phyloP scores from a whole-genome alignment of 2,329 filamentous ascomycete species.

The Pestalotiopsis fici region DNA sequence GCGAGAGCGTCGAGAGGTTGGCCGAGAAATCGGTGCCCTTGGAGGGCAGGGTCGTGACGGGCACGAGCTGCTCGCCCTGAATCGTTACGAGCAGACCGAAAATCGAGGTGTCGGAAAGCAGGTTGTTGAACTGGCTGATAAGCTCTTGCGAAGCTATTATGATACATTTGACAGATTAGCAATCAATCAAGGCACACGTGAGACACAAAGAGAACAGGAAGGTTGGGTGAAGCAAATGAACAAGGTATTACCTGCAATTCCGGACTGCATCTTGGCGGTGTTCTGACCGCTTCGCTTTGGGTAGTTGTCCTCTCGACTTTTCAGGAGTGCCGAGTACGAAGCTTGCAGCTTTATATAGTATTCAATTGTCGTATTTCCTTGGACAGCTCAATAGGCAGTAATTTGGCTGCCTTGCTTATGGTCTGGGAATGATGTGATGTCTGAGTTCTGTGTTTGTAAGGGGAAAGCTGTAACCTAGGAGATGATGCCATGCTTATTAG shows the following conservation, averaged over 20 bases:
- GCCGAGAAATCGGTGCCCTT: slow-evolving; percentile 58
- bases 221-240: neutral
- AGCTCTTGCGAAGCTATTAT: slow-evolving; percentile 74
- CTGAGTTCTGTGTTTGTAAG: neutral
- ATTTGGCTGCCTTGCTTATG: neutral
- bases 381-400: neutral
- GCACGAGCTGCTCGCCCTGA: slow-evolving; percentile 66
- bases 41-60: slow-evolving; percentile 55
- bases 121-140: slow-evolving; percentile 68
- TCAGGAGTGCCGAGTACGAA: neutral
- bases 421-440: neutral
- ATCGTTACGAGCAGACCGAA: slow-evolving; percentile 76
- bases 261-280: slow-evolving; percentile 67
- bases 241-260: slow-evolving; percentile 64
- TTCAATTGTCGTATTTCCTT: too few species aligned
- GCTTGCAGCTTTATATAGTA: too few species aligned
- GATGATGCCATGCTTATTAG: neutral
- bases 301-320: neutral
- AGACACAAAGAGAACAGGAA: neutral
- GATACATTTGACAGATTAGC: slow-evolving; percentile 6
- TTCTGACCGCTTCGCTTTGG: neutral
- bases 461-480: neutral
- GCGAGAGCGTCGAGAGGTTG: slow-evolving; percentile 64
- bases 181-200: neutral
- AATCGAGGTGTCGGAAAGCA: slow-evolving; percentile 62